phyloP scores from a whole-genome alignment of 2,329 filamentous ascomycete genomes.

The Teratosphaeria nubilosa region DNA sequence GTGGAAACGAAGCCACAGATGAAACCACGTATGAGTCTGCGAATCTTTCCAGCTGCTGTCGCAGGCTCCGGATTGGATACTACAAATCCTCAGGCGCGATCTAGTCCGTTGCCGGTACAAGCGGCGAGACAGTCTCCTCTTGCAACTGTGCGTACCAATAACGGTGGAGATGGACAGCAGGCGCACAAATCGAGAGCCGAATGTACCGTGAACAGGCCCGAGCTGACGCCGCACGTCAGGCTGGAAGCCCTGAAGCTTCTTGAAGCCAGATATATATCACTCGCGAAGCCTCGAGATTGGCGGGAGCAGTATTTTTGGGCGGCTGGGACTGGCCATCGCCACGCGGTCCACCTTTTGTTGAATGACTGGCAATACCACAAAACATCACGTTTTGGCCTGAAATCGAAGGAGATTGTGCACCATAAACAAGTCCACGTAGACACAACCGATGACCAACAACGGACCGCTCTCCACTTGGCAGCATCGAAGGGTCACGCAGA shows the following conservation, averaged over 20 bases:
- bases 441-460: not conserved
- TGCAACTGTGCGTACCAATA: not conserved
- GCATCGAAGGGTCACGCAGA: not conserved
- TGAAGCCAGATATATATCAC: not conserved
- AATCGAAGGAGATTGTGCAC: not conserved
- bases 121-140: not conserved
- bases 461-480: not conserved
- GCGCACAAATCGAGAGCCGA: not conserved
- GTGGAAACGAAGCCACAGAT: not conserved
- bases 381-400: not conserved
- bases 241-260: not conserved
- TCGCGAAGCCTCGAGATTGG: not conserved
- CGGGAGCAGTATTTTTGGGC: not conserved
- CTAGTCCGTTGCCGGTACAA: not conserved
- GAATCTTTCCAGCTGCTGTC: not conserved
- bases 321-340: not conserved
- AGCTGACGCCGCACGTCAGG: not conserved
- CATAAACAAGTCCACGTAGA: not conserved
- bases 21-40: not conserved
- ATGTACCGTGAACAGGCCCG: not conserved
- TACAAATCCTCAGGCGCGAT: not conserved
- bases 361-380: not conserved
- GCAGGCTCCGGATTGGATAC: not conserved
- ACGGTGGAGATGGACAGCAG: not conserved
- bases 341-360: not conserved